These are phyloP conservation scores for Mucor piriformis DNA, from an alignment of 371 early-diverging fungal genomes.

Conservation along the genomic window DNA sequence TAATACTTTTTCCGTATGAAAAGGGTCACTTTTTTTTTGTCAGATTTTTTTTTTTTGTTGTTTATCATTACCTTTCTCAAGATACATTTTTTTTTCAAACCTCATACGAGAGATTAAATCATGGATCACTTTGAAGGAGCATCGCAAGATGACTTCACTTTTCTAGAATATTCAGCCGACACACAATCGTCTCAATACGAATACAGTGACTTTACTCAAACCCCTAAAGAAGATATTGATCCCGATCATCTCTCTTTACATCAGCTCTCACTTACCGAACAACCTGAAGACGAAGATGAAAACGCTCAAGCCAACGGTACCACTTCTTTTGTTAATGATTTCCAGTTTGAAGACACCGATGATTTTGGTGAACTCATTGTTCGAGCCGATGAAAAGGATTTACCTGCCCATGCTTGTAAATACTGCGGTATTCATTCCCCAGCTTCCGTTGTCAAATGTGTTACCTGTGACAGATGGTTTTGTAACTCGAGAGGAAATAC, in stretches of 20 bases:
- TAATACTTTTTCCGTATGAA: too few relatives aligned
- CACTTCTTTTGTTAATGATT: conserved; percentile 38
- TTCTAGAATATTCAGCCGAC: conserved; percentile 57
- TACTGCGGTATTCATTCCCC: conserved; percentile 95
- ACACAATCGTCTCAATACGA: conserved; percentile 70
- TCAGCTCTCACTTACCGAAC: conserved; percentile 26
- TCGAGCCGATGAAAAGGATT: conserved; percentile 53
- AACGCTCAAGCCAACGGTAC: conserved; percentile 32
- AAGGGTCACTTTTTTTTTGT: too few relatives aligned
- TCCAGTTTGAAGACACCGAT: conserved; percentile 54
- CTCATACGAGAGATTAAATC: too few relatives aligned
- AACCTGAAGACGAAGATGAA: conserved; percentile 16
- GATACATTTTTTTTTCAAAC: not conserved
- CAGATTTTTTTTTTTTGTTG: not conserved
- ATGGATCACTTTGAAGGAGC: conserved; percentile 59
- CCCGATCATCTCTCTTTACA: conserved; percentile 39
- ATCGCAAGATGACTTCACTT: conserved; percentile 57
- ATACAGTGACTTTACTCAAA: conserved; percentile 57
- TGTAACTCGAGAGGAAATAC: conserved; percentile 94
- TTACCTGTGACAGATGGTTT: conserved; percentile 94
- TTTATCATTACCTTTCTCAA: not conserved
- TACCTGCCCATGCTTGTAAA: conserved; percentile 88
- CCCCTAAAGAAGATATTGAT: conserved; percentile 25
- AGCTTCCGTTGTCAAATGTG: conserved; percentile 91
- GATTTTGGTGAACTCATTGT: conserved; percentile 50